Evolutionary conservation across 2,329 filamentous ascomycete genomes (phyloP), one percentile per base, ranked within the genome.

Genomic region (Aureobasidium musti): DNA sequence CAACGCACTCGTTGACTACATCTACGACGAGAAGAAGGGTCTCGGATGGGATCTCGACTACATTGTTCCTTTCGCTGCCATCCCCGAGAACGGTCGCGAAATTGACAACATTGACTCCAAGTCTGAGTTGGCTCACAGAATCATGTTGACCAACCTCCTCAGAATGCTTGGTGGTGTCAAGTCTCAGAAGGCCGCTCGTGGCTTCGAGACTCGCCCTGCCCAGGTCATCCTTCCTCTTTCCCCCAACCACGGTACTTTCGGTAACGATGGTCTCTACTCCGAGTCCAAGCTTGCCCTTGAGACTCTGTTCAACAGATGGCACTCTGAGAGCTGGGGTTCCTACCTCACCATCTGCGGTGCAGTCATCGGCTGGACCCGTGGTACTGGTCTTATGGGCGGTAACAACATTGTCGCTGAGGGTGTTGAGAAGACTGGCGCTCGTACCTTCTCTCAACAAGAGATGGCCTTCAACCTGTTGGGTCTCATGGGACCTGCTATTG

Each of bases 381-480:
- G 94, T 71, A 99, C 95, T 70, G 95, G 95, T 77, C 87, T 99
- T 73, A 99, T 99, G 94, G 91, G 90, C 71, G 93, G 91, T 75
- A 98, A 98, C 84, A 98, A 99, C 79, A 88, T 98, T 73, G 93
- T 98, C 71, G 95, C 95, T 41, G 94, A 98, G 78, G 95, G 94
- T 68, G 92, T 99, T 66, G 95, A 99, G 83, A 91, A 91, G 73
- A 95, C 96, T 71, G 95, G 95, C 74, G 95, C 98, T 30, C 92
- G 95, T 73, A 99, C 95, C 4, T 99, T 99, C 84, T 98, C 94
- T 11, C 95, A 98, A 81, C 92, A 97, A 78, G 95, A 99, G 80
- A 99, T 99, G 95, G 95, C 95, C 19, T 99, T 99, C 85, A 99
- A 99, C 81, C 81, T 99, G 71, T 87, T 99, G 52, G 94, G 95